Evolutionary conservation across 129 eudicot species (phyloP).

Genomic region (Chrysanthemum seticuspe): DNA sequence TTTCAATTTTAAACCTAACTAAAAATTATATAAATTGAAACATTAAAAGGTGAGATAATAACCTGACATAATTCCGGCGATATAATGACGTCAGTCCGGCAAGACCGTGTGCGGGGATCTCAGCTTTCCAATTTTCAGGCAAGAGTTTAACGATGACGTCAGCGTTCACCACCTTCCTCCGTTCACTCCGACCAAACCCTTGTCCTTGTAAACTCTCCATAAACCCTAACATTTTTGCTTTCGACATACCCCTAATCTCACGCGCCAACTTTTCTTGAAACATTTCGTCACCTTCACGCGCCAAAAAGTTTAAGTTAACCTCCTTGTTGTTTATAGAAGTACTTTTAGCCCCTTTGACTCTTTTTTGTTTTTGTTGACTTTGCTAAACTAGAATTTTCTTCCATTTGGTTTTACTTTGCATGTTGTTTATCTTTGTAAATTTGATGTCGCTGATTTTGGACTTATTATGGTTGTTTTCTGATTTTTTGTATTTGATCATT

Average conservation of each 20-base stretch:
- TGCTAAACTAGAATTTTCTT: too few relatives aligned
- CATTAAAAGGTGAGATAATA: constrained; percentile 17
- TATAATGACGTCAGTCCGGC: constrained; percentile 7
- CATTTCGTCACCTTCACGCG: constrained; percentile 29
- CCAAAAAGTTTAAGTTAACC: constrained; percentile 11
- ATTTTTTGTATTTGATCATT: too few relatives aligned
- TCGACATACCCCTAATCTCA: constrained; percentile 31
- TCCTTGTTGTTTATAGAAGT: constrained; percentile 7
- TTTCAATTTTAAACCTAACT: constrained; percentile 3
- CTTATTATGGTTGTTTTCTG: too few relatives aligned
- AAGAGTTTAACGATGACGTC: constrained; percentile 24
- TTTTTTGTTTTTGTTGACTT: background rate
- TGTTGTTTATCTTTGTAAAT: too few relatives aligned
- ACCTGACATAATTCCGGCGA: constrained; percentile 37
- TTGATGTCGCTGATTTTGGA: too few relatives aligned
- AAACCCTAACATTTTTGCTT: constrained; percentile 32
- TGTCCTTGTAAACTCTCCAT: constrained; percentile 34
- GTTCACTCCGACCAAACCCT: constrained; percentile 28
- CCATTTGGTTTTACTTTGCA: too few relatives aligned
- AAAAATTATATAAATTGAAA: background rate
- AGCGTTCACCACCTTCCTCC: constrained; percentile 35
- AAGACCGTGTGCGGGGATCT: constrained; percentile 23
- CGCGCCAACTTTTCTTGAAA: constrained; percentile 14
- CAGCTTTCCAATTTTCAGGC: constrained; percentile 22
- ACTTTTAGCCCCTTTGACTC: constrained; percentile 24